Base-by-base conservation (phyloP, 306 rosid genomes). In the Abrus precatorius region DNA sequence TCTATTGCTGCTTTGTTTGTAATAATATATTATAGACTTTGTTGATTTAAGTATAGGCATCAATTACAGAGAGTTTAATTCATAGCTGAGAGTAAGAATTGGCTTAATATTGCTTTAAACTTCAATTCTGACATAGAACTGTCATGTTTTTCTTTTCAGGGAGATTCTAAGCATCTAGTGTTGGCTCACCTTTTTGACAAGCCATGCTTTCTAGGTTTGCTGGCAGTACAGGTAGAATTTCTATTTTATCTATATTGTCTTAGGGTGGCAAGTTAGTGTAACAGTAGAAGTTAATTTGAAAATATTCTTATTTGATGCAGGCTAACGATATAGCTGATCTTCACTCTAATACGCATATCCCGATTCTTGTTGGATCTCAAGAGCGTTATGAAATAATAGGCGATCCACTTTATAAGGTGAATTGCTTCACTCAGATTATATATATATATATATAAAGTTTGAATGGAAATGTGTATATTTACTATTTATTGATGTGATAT, bases 171-270 rank as follows among this genome's bases (percentile, higher is more conserved):
- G 92, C 94, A 94, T 84, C 80, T 90, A 52, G 4, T 88, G 77
- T 82, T 94, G 84, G 98, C 98, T 52, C 97, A 94, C 85, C 93
- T 94, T 50, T 94, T 92, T 43, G 97, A 92, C 85, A 94, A 94
- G 71, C 98, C 98, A 3, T 94, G 97, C 85, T 94, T 94, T 84
- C 82, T 92, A 45, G 98, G 98, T 61, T 2, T 89, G 76, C 95
- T 94, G 79, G 97, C 98, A 36, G 84, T 94, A 27, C 86, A 94
- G 94, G 98, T 94, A 88, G 1, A 34, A 50, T 75, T 57, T 3
- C 4, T 69, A 27, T 53, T 12, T 33, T 32, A 12, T 56, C 55
- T 13, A 34, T 14, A 11, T 34, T 44, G 53, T 20, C 20, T 20
- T 20, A 20, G 0, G 20, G 20, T 20, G 20, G 20, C 20, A 20